Conservation (phyloP, 768 basidiomycete species). For the Lactifluus subvellereus region DNA sequence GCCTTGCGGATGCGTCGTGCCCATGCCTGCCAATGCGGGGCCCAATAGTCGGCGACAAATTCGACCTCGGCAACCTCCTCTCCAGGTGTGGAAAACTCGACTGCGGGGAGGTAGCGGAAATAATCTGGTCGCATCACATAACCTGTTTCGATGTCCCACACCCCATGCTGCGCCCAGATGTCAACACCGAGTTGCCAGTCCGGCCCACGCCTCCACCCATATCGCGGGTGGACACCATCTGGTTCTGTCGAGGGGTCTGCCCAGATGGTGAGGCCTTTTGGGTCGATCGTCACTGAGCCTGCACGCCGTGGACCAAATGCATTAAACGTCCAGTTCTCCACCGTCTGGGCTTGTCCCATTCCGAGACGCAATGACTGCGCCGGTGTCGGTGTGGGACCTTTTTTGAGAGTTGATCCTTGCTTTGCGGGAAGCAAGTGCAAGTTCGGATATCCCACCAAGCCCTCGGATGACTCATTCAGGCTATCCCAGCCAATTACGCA, state of each 20-base stretch:
- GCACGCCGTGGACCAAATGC: slow-evolving; percentile 67
- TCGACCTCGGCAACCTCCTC: slow-evolving; percentile 41
- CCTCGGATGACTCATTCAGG: slow-evolving; percentile 92
- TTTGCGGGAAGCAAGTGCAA: slow-evolving; percentile 55
- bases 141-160: slow-evolving; percentile 77
- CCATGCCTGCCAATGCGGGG: slow-evolving; percentile 58
- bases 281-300: slow-evolving; percentile 79
- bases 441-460: slow-evolving; percentile 66
- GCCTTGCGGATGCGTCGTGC: slow-evolving; percentile 50
- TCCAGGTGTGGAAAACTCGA: slow-evolving; percentile 23
- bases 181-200: slow-evolving; percentile 73
- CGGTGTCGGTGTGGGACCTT: slow-evolving; percentile 83
- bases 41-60: slow-evolving; percentile 78
- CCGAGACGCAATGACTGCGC: slow-evolving; percentile 80
- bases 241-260: slow-evolving; percentile 46
- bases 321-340: slow-evolving; percentile 81
- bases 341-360: slow-evolving; percentile 77
- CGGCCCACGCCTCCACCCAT: slow-evolving; percentile 77
- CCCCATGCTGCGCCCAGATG: slow-evolving; percentile 83
- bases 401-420: slow-evolving; percentile 72
- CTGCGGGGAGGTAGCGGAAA: slow-evolving; percentile 48
- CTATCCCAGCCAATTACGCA: slow-evolving; percentile 97
- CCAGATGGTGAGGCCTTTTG: slow-evolving; percentile 78
- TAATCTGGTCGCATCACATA: slow-evolving; percentile 67
- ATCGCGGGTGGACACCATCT: slow-evolving; percentile 55